Percentiles rank a stretch among this genome's conserved stretches.
Conservation (phyloP, 768 basidiomycete genomes). For the Zangia roseola region DNA sequence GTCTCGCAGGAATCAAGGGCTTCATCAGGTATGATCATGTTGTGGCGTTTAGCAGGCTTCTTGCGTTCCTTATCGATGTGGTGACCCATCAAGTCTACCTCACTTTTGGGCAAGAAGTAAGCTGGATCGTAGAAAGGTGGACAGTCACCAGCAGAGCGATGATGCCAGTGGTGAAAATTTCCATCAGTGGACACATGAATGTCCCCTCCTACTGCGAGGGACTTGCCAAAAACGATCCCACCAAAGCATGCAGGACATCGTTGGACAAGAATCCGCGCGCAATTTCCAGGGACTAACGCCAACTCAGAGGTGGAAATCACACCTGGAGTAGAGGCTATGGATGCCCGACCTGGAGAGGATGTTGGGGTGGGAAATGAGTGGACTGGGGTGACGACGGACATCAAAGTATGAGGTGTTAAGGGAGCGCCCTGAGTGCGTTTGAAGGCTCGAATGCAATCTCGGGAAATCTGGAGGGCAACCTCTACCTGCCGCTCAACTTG, state of each 20-base stretch:
- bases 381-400: too few species aligned
- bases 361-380: too few species aligned
- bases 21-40: slow-evolving; percentile 25
- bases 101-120: slow-evolving; percentile 34
- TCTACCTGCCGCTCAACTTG: slow-evolving; percentile 9
- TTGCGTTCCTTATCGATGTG: slow-evolving; percentile 27
- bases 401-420: too few species aligned
- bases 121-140: slow-evolving; percentile 31
- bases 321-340: too few species aligned
- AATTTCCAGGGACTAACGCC: too few species aligned
- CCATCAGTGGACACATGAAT: slow-evolving; percentile 39
- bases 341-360: too few species aligned
- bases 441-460: too few species aligned
- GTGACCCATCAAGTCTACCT: slow-evolving; percentile 34
- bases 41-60: too few species aligned
- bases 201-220: slow-evolving; percentile 33
- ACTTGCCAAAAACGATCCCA: slow-evolving; percentile 9
- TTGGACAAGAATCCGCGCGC: slow-evolving; percentile 10
- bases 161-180: slow-evolving; percentile 41
- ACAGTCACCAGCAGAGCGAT: slow-evolving; percentile 27
- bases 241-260: slow-evolving; percentile 34
- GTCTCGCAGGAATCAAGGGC: slow-evolving; percentile 37
- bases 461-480: too few species aligned
- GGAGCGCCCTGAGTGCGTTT: too few species aligned
- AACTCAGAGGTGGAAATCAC: too few species aligned